These are phyloP conservation scores for Corallochytrium limacisporum DNA, from an alignment of 78 protist species.

Conservation along the genomic window DNA sequence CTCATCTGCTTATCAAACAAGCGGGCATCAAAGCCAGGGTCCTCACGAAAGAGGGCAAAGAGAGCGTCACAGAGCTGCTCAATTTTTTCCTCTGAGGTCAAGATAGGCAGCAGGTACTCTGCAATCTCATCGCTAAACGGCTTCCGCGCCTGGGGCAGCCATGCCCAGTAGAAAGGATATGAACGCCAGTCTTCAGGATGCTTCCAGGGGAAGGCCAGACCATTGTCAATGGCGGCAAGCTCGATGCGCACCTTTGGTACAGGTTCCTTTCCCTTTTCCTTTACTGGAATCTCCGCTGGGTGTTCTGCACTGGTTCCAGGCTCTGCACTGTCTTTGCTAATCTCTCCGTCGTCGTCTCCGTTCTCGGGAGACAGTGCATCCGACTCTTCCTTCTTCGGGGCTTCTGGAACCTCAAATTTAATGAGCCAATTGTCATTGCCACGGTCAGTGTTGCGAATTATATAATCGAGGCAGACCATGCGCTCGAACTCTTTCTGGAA, in stretches of 20 bases:
- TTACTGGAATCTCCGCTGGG: no score
- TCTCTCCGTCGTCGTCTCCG: not conserved
- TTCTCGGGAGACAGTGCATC: not conserved
- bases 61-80: not conserved
- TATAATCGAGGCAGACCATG: slow-evolving; percentile 30
- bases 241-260: no score
- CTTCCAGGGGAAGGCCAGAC: slow-evolving; percentile 39
- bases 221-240: slow-evolving; percentile 44
- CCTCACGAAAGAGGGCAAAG: not conserved
- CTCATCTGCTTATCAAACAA: not conserved
- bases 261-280: no score
- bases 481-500: slow-evolving; percentile 15
- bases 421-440: slow-evolving; percentile 37
- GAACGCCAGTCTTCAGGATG: slow-evolving; percentile 45
- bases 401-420: not conserved
- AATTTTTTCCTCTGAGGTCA: not conserved
- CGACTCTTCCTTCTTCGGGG: not conserved
- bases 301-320: not conserved
- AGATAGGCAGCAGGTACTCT: not conserved
- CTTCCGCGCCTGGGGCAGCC: slow-evolving; percentile 5
- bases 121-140: slow-evolving; percentile 2
- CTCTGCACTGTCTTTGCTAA: no score
- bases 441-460: slow-evolving; percentile 30
- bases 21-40: not conserved
- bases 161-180: slow-evolving; percentile 31